Conservation (phyloP, 2,329 filamentous ascomycete genomes). For the Trichoderma arundinaceum region DNA sequence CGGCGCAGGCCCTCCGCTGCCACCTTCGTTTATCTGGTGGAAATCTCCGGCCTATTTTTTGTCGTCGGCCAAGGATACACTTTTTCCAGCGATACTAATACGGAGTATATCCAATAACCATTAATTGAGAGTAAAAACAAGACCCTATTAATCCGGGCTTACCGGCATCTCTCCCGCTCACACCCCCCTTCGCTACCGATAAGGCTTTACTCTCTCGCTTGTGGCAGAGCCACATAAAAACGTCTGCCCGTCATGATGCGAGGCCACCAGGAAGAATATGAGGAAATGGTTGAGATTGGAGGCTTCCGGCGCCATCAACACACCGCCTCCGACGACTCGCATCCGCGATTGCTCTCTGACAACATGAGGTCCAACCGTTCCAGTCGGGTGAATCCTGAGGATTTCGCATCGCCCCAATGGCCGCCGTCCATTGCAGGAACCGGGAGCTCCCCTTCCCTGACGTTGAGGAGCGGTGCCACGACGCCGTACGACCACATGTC, state of each 20-base stretch:
- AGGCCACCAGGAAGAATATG: slow-evolving; percentile 35
- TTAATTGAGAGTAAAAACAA: slow-evolving; percentile 3
- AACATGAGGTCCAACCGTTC: slow-evolving; percentile 31
- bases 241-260: slow-evolving; percentile 33
- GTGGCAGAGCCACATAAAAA: slow-evolving; percentile 27
- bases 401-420: slow-evolving; percentile 38
- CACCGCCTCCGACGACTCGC: slow-evolving; percentile 30
- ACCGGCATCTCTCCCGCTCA: slow-evolving; percentile 20
- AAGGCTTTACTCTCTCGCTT: slow-evolving; percentile 18
- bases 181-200: neutral
- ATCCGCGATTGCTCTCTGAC: slow-evolving; percentile 23
- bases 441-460: slow-evolving; percentile 38
- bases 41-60: slow-evolving; percentile 3
- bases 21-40: slow-evolving; percentile 26
- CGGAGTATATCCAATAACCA: slow-evolving; percentile 15
- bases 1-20: slow-evolving; percentile 10
- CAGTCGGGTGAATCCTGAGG: slow-evolving; percentile 28
- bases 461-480: slow-evolving; percentile 38
- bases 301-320: slow-evolving; percentile 31
- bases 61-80: slow-evolving; percentile 14
- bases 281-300: slow-evolving; percentile 35
- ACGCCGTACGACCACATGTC: slow-evolving; percentile 36
- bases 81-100: slow-evolving; percentile 9
- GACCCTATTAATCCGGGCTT: slow-evolving; percentile 7
- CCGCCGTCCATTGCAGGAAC: slow-evolving; percentile 37